A percentile compares a stretch with the other conserved stretches of the same genome.
These are phyloP conservation scores for Aspergillus luchuensis DNA, from an alignment of 2,329 filamentous ascomycete species.

Conservation along the genomic window DNA sequence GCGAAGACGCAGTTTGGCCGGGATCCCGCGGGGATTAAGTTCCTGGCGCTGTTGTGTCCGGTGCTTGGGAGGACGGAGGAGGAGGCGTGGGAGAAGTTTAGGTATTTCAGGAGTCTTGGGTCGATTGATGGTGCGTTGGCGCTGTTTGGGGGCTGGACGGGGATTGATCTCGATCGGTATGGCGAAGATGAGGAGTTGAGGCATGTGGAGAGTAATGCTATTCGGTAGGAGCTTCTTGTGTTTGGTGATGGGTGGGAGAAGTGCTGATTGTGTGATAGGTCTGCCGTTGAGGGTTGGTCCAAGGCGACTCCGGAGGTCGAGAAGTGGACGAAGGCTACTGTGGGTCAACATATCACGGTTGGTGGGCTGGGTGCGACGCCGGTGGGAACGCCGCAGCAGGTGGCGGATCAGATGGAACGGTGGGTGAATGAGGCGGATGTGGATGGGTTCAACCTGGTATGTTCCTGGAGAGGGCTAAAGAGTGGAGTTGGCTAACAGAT, in stretches of 20 bases:
- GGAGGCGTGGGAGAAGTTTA: conserved; percentile 65
- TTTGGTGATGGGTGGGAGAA: not conserved
- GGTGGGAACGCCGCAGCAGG: conserved; percentile 65
- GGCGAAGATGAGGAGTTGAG: conserved; percentile 65
- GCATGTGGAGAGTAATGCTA: conserved; percentile 63
- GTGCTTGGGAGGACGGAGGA: conserved; percentile 67
- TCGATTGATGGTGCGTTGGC: conserved; percentile 68
- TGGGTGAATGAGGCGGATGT: conserved; percentile 71
- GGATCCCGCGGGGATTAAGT: conserved; percentile 64
- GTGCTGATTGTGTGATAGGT: conserved; percentile 35
- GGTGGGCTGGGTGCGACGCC: conserved; percentile 67
- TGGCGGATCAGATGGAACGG: conserved; percentile 67
- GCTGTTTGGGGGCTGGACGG: conserved; percentile 75
- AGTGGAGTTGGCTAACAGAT: conserved; percentile 21
- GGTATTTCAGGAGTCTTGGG: conserved; percentile 63
- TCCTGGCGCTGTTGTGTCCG: conserved; percentile 66
- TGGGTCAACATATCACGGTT: conserved; percentile 68
- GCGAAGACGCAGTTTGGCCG: conserved; percentile 58
- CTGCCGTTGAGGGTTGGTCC: conserved; percentile 53
- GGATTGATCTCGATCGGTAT: conserved; percentile 63
- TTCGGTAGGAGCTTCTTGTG: conserved; percentile 42
- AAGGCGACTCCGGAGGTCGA: conserved; percentile 60
- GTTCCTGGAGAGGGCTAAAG: conserved; percentile 21
- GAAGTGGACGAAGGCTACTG: conserved; percentile 72
- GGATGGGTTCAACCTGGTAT: conserved; percentile 73